Base-by-base conservation (phyloP, 2,329 filamentous ascomycete genomes). In the Fusarium temperatum region DNA sequence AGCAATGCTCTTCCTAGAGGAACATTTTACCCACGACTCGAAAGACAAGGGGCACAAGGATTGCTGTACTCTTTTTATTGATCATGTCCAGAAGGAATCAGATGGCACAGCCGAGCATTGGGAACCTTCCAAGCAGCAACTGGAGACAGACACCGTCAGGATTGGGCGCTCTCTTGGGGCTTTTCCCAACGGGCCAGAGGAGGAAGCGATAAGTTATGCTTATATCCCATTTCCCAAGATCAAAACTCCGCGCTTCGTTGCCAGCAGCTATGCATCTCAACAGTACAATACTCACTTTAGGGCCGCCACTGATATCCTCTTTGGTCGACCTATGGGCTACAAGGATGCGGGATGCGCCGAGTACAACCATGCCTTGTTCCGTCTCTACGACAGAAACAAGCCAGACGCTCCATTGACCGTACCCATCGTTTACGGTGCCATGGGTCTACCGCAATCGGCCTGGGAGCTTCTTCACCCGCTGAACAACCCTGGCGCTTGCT, bases 221-320 rank as follows among this genome's bases (percentile, higher is more conserved):
- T 79, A 78, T n/a, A 35, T 79, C 5, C 41, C 76, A 17, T 74
- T 79, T 35, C 77, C 77, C 35, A 66, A 69, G 26, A 48, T 41
- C 30, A 68, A 54, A 14, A 39, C 13, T 2, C 5, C 22, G 3
- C 36, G 11, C 8, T 78, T 77, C 26, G 30, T 35, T 14, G 58
- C 73, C 24, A 20, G 55, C 8, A 50, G 51, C 7, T 81, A 76
- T 67, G 78, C 69, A 5, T 70, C 74, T 18, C 75, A 81, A 48
- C 76, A 80, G 50, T 82, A 75, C 63, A 76, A 75, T 44, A 58
- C 57, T 1, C 76, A 77, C 32, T 55, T 82, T 24, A 68, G 57
- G 35, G 73, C 75, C 1, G 74, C 77, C 1, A 67, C 79, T 11
- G 77, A 81, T 8, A 75, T 81, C 10, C 44, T 82, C 9, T 54